Evolutionary conservation across 2,329 filamentous ascomycete species (phyloP), one percentile per base, ranked within the genome.

Genomic region (Fusarium penzigii): DNA sequence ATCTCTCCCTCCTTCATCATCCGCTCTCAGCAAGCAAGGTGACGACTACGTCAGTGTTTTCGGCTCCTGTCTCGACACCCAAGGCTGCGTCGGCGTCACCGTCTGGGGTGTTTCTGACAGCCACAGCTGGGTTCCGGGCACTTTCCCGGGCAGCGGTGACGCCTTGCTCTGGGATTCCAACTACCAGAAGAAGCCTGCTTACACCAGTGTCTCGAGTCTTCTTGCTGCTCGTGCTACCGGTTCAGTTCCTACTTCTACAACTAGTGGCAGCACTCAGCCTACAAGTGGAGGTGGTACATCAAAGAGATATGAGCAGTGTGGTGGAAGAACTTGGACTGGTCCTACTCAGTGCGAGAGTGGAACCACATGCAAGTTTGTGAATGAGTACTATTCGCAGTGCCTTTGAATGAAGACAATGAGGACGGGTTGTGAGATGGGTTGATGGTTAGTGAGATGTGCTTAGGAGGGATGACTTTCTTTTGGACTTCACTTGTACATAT

Each of bases 21-120:
- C 70, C 1, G 72, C 71, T 29, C 65, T 75, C 16, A 64, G 67
- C 14, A 72, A 74, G 25, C 82, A 86, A 68, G 75, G 74, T 1
- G 61, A 63, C 16, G 77, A 79, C 45, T 84, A 81, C 54, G 73
- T 64, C 36, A 55, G 63, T 39, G 69, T 70, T 9, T 70, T 75
- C 6, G 68, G 67, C 6, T 66, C 71, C 2, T 76, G 73, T 50
- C 53, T 75, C 11, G 69, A 72, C 32, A 70, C 71, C 7, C 55
- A 63, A 29, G 49, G 55, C 42, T 79, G 76, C 52, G 70, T 78
- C 10, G 76, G 75, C 20, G 65, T 78, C 11, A 76, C 75, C 1
- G 62, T 75, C 44, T 78, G 75, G 75, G 73, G 73, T 55, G 70
- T 73, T 51, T 70, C 67, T 2, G 75, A 78, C 58, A 66, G 65